Conservation (phyloP, 495 filamentous ascomycete species). For the Staphylotrichum tortipilum region DNA sequence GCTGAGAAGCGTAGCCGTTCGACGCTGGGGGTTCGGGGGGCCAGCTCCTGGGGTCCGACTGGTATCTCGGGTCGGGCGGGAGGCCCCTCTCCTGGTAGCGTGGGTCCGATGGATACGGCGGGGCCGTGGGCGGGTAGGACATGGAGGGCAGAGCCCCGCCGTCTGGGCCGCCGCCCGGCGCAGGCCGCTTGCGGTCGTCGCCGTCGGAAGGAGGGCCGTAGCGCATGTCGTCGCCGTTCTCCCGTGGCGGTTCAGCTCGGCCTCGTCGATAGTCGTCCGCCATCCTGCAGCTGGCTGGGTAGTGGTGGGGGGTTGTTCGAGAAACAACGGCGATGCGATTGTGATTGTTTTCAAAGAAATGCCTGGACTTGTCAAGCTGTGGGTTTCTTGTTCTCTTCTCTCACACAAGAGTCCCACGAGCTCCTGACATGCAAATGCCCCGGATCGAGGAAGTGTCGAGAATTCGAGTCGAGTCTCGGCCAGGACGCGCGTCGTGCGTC, state of each 20-base stretch:
- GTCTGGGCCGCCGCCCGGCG: slow-evolving; percentile 23
- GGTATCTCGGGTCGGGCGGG: slow-evolving; percentile 14
- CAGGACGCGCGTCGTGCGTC: too few species aligned
- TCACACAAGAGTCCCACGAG: too few species aligned
- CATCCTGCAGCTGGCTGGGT: slow-evolving; percentile 27
- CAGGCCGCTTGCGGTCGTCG: slow-evolving; percentile 32
- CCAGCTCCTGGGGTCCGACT: slow-evolving; percentile 17
- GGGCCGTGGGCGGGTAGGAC: slow-evolving; percentile 17
- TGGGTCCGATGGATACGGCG: slow-evolving; percentile 7
- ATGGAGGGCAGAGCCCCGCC: slow-evolving; percentile 32
- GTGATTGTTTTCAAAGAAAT: too few species aligned
- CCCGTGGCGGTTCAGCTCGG: slow-evolving; percentile 30
- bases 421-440: too few species aligned
- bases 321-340: neutral
- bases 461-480: too few species aligned
- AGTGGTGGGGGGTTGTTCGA: neutral
- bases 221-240: slow-evolving; percentile 31
- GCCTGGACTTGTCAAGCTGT: too few species aligned
- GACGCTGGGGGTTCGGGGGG: neutral
- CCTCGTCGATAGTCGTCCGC: slow-evolving; percentile 34
- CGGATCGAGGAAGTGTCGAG: too few species aligned
- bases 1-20: slow-evolving; percentile 18
- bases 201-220: slow-evolving; percentile 44
- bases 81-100: slow-evolving; percentile 11
- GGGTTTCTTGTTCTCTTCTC: too few species aligned